Conservation (phyloP, 805 yeast genomes). For the Spathaspora arborariae region DNA sequence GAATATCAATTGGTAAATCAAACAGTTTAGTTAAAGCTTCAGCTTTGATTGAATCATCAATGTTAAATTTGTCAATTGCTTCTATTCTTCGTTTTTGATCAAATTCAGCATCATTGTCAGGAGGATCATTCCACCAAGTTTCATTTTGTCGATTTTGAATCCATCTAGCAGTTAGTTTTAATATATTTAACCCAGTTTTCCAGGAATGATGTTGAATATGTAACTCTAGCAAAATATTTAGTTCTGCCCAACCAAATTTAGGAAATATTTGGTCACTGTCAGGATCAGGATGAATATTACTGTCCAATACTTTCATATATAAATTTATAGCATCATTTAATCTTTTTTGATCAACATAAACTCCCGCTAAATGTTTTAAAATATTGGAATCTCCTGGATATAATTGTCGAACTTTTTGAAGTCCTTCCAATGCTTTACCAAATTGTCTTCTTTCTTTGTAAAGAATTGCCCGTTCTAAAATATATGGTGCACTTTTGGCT, state of each 20-base stretch:
- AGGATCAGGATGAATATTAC: slow-evolving; percentile 42
- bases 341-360: slow-evolving; percentile 53
- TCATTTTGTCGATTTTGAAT: slow-evolving; percentile 65
- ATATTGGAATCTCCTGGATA: slow-evolving; percentile 60
- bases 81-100: slow-evolving; percentile 65
- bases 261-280: slow-evolving; percentile 28
- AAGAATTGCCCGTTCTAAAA: slow-evolving; percentile 62
- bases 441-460: slow-evolving; percentile 63
- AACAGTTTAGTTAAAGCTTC: slow-evolving; percentile 22
- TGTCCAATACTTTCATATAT: slow-evolving; percentile 60
- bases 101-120: slow-evolving; percentile 73
- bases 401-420: slow-evolving; percentile 50
- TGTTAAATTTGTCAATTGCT: slow-evolving; percentile 9
- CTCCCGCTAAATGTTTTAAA: slow-evolving; percentile 54
- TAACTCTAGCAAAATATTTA: slow-evolving; percentile 79
- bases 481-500: slow-evolving; percentile 38
- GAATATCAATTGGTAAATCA: slow-evolving; percentile 77
- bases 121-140: slow-evolving; percentile 58
- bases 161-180: slow-evolving; percentile 79
- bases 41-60: not conserved
- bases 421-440: slow-evolving; percentile 72
- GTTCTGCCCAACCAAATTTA: slow-evolving; percentile 80
- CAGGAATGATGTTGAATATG: slow-evolving; percentile 67
- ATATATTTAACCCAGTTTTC: slow-evolving; percentile 56
- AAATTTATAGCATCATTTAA: slow-evolving; percentile 70